Conservation (phyloP, 495 filamentous ascomycete genomes). For the Trypethelium eluteriae region DNA sequence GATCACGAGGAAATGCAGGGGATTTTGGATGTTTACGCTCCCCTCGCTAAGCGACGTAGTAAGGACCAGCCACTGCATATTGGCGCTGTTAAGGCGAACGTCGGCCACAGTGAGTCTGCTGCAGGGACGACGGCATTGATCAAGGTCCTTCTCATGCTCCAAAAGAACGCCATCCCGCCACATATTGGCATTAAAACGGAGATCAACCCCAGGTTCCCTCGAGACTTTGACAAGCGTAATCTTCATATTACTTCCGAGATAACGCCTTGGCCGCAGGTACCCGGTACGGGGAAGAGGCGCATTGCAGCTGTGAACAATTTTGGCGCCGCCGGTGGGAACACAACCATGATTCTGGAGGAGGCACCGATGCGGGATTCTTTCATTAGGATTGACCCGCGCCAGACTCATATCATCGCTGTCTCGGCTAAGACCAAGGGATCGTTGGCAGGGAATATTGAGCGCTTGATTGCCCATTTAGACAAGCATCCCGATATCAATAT, state of each 20-base stretch:
- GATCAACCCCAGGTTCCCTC: constrained; percentile 38
- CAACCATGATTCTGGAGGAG: constrained; percentile 53
- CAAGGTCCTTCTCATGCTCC: constrained; percentile 37
- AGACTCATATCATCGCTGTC: constrained; percentile 48
- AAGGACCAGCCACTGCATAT: constrained; percentile 24
- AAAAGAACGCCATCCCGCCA: constrained; percentile 34
- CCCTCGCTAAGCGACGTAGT: constrained; percentile 11
- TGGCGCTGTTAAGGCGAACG: constrained; percentile 32
- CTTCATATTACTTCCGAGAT: constrained; percentile 29
- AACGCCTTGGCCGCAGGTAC: background rate
- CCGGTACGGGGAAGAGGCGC: constrained; percentile 28
- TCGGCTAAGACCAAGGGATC: constrained; percentile 45
- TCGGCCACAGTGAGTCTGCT: constrained; percentile 34
- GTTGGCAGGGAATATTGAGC: constrained; percentile 30
- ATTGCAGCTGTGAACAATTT: constrained; percentile 62
- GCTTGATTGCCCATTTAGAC: constrained; percentile 40
- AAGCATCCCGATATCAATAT: constrained; percentile 38
- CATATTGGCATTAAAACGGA: constrained; percentile 35
- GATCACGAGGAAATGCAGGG: constrained; percentile 35
- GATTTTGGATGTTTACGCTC: constrained; percentile 30
- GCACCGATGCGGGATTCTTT: constrained; percentile 26
- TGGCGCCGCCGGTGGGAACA: constrained; percentile 52
- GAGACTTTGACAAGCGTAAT: constrained; percentile 27
- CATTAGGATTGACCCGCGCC: constrained; percentile 40
- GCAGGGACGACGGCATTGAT: constrained; percentile 33